phyloP scores from a whole-genome alignment of 2,329 filamentous ascomycete genomes.

The Whalleya microplaca region DNA sequence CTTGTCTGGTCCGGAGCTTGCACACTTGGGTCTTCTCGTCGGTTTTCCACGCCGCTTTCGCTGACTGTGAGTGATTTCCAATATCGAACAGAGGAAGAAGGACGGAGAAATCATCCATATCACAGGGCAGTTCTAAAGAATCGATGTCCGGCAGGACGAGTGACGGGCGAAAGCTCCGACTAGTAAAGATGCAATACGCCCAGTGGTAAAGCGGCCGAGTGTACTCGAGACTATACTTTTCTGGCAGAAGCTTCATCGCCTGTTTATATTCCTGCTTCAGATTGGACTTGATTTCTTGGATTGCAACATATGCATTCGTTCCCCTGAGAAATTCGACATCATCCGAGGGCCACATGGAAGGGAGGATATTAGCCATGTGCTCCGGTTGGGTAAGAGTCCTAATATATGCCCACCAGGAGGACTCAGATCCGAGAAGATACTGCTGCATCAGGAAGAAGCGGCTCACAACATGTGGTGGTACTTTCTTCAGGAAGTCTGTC shows the following conservation, averaged over 20 bases:
- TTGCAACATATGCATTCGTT: conserved; percentile 37
- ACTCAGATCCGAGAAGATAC: conserved; percentile 59
- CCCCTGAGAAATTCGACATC: conserved; percentile 57
- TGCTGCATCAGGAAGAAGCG: conserved; percentile 73
- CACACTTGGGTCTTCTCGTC: conserved; percentile 45
- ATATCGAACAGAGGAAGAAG: conserved; percentile 73
- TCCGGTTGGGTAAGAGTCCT: conserved; percentile 65
- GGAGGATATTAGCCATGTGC: conserved; percentile 55
- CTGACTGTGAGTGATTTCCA: conserved; percentile 69
- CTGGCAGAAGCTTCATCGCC: conserved; percentile 45
- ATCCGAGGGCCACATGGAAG: conserved; percentile 65
- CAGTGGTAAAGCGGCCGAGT: conserved; percentile 61
- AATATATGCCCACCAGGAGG: conserved; percentile 73
- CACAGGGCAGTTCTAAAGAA: conserved; percentile 40
- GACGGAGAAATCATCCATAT: conserved; percentile 66
- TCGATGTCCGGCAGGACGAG: conserved; percentile 52
- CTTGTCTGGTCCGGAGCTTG: conserved; percentile 46
- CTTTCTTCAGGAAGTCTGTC: conserved; percentile 49
- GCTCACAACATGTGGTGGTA: conserved; percentile 63
- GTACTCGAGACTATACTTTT: conserved; percentile 41
- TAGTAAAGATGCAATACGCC: conserved; percentile 68
- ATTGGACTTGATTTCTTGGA: conserved; percentile 47
- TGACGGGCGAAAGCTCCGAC: conserved; percentile 66
- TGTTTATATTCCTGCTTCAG: conserved; percentile 51
- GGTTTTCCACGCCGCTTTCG: conserved; percentile 59